Conservation (phyloP, 768 basidiomycete genomes). For the Phylloporus arenicola region DNA sequence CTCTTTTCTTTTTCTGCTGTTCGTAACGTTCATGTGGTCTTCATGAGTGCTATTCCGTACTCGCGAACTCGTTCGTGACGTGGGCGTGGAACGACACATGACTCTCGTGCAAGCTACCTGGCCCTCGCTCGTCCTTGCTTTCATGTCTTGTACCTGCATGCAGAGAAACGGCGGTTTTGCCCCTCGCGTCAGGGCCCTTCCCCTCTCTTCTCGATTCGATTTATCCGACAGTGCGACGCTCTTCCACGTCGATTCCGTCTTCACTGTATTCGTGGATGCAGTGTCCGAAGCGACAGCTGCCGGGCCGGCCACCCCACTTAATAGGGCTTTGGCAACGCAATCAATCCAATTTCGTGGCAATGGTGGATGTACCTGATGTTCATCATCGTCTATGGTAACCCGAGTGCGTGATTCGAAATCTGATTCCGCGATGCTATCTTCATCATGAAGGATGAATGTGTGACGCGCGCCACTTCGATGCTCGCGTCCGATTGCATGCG, state of each 20-base stretch:
- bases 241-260: constrained; percentile 13
- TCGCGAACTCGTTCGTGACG: constrained; percentile 53
- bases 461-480: constrained; percentile 29
- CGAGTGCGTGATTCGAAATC: constrained; percentile 19
- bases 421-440: constrained; percentile 22
- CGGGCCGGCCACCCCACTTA: constrained; percentile 45
- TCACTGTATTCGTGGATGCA: constrained; percentile 19
- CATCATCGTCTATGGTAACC: constrained; percentile 30
- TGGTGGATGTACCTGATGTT: constrained; percentile 38
- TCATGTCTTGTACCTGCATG: constrained; percentile 30
- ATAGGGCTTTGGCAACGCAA: constrained; percentile 59
- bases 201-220: constrained; percentile 21
- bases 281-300: constrained; percentile 26
- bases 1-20: constrained; percentile 24
- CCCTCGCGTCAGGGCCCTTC: constrained; percentile 6
- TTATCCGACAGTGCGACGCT: constrained; percentile 19
- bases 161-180: constrained; percentile 31
- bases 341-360: constrained; percentile 69
- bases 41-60: constrained; percentile 26
- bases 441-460: constrained; percentile 31
- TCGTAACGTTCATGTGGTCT: constrained; percentile 6
- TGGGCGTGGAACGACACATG: constrained; percentile 65
- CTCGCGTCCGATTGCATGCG: constrained; percentile 22
- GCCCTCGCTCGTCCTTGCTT: constrained; percentile 24
- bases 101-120: constrained; percentile 51